Evolutionary conservation across 192 early-diverging fungal species (phyloP).

Genomic region (Kappamyces sp.): DNA sequence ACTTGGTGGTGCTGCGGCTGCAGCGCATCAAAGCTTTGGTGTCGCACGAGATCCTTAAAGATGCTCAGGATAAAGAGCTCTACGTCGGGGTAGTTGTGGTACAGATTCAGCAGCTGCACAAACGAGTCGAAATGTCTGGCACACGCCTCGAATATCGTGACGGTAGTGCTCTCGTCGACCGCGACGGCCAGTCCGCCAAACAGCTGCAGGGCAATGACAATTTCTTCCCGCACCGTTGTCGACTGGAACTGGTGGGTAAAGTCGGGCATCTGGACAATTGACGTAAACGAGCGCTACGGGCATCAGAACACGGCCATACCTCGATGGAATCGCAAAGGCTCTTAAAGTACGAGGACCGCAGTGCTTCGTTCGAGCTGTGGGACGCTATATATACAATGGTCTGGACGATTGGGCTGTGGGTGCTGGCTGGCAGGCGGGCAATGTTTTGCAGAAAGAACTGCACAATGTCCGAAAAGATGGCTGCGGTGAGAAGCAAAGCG

Average conservation of each 20-base stretch:
- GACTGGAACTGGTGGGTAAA: conserved; percentile 55
- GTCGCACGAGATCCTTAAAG: conserved; percentile 46
- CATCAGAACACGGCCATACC: conserved; percentile 12
- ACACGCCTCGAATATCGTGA: conserved; percentile 49
- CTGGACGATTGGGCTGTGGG: conserved; percentile 62
- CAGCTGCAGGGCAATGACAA: conserved; percentile 70
- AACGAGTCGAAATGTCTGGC: conserved; percentile 57
- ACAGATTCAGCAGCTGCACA: conserved; percentile 58
- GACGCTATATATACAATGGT: conserved; percentile 57
- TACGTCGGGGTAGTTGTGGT: conserved; percentile 59
- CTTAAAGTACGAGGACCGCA: conserved; percentile 53
- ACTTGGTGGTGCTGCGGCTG: conserved; percentile 39
- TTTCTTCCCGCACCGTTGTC: conserved; percentile 43
- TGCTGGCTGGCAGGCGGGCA: conserved; percentile 48
- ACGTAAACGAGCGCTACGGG: background rate
- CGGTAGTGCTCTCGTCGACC: conserved; percentile 54
- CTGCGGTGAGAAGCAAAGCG: background rate
- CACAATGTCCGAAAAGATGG: conserved; percentile 22
- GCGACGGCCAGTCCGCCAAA: conserved; percentile 72
- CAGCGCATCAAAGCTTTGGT: conserved; percentile 35
- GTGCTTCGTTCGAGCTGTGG: conserved; percentile 37
- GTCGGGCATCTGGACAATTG: conserved; percentile 50
- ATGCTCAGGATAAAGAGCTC: conserved; percentile 56
- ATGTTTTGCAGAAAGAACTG: conserved; percentile 55
- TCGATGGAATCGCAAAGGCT: conserved; percentile 54